A percentile compares a stretch with the other conserved stretches of the same genome.
Evolutionary conservation across 2,329 filamentous ascomycete genomes (phyloP).

Genomic region (Lachnellula subtilissima): DNA sequence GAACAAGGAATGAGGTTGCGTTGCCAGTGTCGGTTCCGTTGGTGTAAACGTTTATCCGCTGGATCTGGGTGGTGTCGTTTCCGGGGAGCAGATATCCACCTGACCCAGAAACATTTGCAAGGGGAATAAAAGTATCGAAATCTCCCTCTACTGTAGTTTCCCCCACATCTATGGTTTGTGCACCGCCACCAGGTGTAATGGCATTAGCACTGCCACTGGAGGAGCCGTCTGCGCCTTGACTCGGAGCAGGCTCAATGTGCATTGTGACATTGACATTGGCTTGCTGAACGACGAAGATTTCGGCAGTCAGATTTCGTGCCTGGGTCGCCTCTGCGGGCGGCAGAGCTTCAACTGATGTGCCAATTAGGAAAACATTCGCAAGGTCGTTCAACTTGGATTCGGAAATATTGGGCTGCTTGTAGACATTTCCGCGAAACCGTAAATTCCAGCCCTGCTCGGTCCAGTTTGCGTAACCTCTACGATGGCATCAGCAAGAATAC

Average conservation of each 20-base stretch:
- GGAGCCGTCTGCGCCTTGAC: conserved; percentile 45
- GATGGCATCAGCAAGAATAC: conserved; percentile 8
- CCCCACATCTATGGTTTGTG: conserved; percentile 58
- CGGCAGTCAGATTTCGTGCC: conserved; percentile 67
- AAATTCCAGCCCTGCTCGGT: conserved; percentile 73
- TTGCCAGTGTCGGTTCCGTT: conserved; percentile 64
- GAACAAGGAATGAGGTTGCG: conserved; percentile 71
- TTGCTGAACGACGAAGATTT: conserved; percentile 74
- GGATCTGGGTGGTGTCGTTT: conserved; percentile 59
- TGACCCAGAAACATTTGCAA: conserved; percentile 52
- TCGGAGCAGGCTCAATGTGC: conserved; percentile 53
- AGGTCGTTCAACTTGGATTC: conserved; percentile 61
- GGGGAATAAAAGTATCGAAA: conserved; percentile 65
- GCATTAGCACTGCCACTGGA: conserved; percentile 43
- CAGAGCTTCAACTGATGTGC: conserved; percentile 55
- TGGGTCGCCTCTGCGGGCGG: conserved; percentile 56
- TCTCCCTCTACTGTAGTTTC: conserved; percentile 64
- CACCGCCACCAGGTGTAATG: conserved; percentile 51
- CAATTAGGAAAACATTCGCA: conserved; percentile 66
- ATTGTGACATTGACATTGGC: conserved; percentile 58
- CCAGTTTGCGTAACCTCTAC: conserved; percentile 67
- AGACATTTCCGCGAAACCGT: conserved; percentile 74
- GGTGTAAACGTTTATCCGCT: conserved; percentile 64
- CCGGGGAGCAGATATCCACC: conserved; percentile 52
- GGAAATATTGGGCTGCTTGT: conserved; percentile 67